Percentiles rank a stretch among this genome's conserved stretches.
These are phyloP conservation scores for Avena eriantha DNA, from an alignment of 176 grass and related monocot species.

Conservation along the genomic window DNA sequence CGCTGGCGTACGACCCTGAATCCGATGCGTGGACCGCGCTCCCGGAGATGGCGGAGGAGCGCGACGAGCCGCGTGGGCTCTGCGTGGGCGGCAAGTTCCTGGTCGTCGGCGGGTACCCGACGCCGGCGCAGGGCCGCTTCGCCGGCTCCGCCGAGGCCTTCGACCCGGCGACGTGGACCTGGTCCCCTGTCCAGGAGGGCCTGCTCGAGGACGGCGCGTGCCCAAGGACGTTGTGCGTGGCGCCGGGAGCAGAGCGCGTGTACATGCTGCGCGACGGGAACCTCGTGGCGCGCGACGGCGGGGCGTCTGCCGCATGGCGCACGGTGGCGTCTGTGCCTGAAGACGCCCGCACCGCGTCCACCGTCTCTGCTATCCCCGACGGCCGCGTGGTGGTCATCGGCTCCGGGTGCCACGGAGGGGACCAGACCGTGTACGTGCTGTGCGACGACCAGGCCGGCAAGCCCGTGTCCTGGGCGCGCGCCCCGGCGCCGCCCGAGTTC, in stretches of 20 bases:
- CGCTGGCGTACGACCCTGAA: slow-evolving; percentile 67
- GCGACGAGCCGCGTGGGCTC: slow-evolving; percentile 82
- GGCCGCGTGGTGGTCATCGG: slow-evolving; percentile 66
- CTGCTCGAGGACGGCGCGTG: slow-evolving; percentile 55
- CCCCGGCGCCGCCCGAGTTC: slow-evolving; percentile 51
- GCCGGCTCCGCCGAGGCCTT: slow-evolving; percentile 61
- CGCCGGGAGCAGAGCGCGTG: slow-evolving; percentile 28
- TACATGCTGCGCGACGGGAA: slow-evolving; percentile 72
- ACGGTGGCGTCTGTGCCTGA: slow-evolving; percentile 61
- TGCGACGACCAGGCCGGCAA: slow-evolving; percentile 43
- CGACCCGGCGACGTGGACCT: slow-evolving; percentile 50
- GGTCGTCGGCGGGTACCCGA: slow-evolving; percentile 85
- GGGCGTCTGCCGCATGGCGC: slow-evolving; percentile 40
- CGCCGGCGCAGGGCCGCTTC: slow-evolving; percentile 76
- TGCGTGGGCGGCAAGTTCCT: slow-evolving; percentile 60
- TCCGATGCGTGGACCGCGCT: slow-evolving; percentile 60
- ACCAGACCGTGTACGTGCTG: slow-evolving; percentile 57
- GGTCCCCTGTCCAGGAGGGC: slow-evolving; percentile 42
- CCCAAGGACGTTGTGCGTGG: slow-evolving; percentile 63
- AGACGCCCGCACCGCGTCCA: slow-evolving; percentile 51
- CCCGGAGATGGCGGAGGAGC: slow-evolving; percentile 77
- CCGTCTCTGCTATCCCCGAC: slow-evolving; percentile 40
- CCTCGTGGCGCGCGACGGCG: slow-evolving; percentile 54
- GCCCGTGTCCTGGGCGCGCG: slow-evolving; percentile 53
- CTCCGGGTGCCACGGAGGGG: slow-evolving; percentile 58